These are phyloP conservation scores for Lentinula edodes DNA, from an alignment of 768 basidiomycete species.

Conservation along the genomic window DNA sequence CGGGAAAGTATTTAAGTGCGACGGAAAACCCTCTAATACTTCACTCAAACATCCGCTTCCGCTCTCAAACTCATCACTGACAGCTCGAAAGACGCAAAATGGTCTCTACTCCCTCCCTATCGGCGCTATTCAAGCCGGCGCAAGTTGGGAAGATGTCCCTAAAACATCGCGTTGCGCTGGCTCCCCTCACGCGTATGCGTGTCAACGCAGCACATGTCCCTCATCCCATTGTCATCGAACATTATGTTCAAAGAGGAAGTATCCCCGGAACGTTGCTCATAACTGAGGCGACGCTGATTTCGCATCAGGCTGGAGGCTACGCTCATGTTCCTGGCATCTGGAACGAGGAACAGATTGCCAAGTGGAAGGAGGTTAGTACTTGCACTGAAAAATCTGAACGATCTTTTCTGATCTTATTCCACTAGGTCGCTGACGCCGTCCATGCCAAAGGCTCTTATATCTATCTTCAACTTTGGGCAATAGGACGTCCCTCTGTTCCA, in stretches of 20 bases:
- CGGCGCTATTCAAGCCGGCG: conserved; percentile 23
- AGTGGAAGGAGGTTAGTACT: conserved; percentile 14
- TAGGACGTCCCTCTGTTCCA: conserved; percentile 28
- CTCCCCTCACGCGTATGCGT: conserved; percentile 28
- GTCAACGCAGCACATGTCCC: conserved; percentile 18
- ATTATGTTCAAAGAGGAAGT: conserved; percentile 25
- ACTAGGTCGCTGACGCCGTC: conserved; percentile 39
- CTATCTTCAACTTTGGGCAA: conserved; percentile 46
- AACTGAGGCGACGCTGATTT: conserved; percentile 35
- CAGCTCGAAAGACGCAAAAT: not conserved
- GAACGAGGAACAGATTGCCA: conserved; percentile 12
- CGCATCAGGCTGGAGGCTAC: conserved; percentile 17
- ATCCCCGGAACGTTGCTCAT: conserved; percentile 31
- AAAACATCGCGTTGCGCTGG: conserved; percentile 27
- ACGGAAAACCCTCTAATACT: not conserved
- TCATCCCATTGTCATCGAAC: conserved; percentile 17
- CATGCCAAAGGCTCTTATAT: conserved; percentile 34
- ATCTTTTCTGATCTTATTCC: not conserved
- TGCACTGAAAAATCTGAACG: not conserved
- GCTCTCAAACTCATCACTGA: not conserved
- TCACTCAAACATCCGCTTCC: no score
- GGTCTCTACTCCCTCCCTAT: conserved; percentile 1
- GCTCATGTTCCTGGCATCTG: conserved; percentile 16
- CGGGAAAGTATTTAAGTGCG: not conserved
- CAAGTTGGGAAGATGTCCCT: conserved; percentile 20